Evolutionary conservation across 345 rosid species (phyloP).

Genomic region (Viola odorata): DNA sequence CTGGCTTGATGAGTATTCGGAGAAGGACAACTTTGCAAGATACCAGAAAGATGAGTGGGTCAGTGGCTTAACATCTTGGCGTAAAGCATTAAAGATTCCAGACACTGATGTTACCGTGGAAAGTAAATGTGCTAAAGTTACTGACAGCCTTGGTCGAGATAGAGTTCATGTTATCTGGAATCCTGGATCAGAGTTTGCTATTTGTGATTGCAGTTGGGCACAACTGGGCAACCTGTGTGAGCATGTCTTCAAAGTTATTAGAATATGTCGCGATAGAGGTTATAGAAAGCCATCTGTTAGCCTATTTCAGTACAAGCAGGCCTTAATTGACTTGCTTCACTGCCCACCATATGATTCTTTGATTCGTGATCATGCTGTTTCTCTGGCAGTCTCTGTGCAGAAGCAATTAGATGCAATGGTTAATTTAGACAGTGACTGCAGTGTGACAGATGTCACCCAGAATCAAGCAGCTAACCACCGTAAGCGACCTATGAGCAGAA

Average conservation of each 20-base stretch:
- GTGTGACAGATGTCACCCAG: slow-evolving; percentile 13
- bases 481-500: slow-evolving; percentile 14
- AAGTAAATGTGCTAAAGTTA: slow-evolving; percentile 51
- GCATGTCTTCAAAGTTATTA: slow-evolving; percentile 65
- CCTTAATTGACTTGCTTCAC: slow-evolving; percentile 52
- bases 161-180: slow-evolving; percentile 58
- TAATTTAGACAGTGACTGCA: slow-evolving; percentile 26
- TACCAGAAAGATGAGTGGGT: slow-evolving; percentile 89
- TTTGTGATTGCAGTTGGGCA: slow-evolving; percentile 81
- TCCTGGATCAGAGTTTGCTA: slow-evolving; percentile 71
- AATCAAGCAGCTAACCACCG: slow-evolving; percentile 18
- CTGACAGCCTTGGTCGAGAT: slow-evolving; percentile 46
- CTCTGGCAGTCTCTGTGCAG: slow-evolving; percentile 54
- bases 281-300: slow-evolving; percentile 42
- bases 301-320: slow-evolving; percentile 52
- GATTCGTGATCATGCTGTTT: slow-evolving; percentile 71
- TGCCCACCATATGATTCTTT: slow-evolving; percentile 66
- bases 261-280: slow-evolving; percentile 35
- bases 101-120: slow-evolving; percentile 57
- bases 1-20: slow-evolving; percentile 94
- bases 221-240: slow-evolving; percentile 77
- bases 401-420: slow-evolving; percentile 42
- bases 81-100: slow-evolving; percentile 62
- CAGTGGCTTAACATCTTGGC: slow-evolving; percentile 82
- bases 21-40: slow-evolving; percentile 65